phyloP scores from a whole-genome alignment of 176 grass and related monocot genomes.

The Aegilops umbellulata region DNA sequence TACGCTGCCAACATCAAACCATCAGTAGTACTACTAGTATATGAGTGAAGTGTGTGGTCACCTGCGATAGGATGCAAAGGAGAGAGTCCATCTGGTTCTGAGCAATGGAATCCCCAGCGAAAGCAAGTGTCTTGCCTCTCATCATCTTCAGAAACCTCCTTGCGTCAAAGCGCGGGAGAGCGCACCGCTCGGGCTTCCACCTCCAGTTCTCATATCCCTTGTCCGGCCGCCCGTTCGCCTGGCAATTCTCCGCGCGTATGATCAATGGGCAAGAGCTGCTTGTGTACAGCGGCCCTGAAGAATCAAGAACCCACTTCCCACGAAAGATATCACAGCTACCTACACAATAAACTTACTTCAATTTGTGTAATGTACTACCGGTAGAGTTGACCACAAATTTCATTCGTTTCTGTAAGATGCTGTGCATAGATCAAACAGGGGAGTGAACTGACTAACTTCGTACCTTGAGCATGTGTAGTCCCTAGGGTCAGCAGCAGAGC shows the following conservation, averaged over 20 bases:
- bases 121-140: conserved; percentile 86
- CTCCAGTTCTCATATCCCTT: conserved; percentile 87
- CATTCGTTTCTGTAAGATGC: background rate
- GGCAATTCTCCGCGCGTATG: conserved; percentile 80
- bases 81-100: conserved; percentile 96
- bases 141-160: conserved; percentile 83
- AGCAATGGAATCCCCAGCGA: conserved; percentile 86
- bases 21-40: background rate
- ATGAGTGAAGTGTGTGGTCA: background rate
- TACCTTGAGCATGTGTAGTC: conserved; percentile 15
- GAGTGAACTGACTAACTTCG: background rate
- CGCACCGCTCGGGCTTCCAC: conserved; percentile 75
- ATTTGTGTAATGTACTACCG: background rate
- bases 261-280: conserved; percentile 83
- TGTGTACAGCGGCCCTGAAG: conserved; percentile 67
- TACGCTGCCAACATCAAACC: background rate
- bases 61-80: conserved; percentile 91
- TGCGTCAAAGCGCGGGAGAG: conserved; percentile 68
- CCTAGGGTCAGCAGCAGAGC: conserved; percentile 45
- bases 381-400: background rate
- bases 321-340: conserved; percentile 64
- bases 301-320: conserved; percentile 73
- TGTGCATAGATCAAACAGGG: background rate
- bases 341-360: conserved; percentile 25
- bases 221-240: conserved; percentile 79